These are phyloP conservation scores for Eutrema salsugineum DNA, from an alignment of 441 rosid genomes.

Conservation along the genomic window DNA sequence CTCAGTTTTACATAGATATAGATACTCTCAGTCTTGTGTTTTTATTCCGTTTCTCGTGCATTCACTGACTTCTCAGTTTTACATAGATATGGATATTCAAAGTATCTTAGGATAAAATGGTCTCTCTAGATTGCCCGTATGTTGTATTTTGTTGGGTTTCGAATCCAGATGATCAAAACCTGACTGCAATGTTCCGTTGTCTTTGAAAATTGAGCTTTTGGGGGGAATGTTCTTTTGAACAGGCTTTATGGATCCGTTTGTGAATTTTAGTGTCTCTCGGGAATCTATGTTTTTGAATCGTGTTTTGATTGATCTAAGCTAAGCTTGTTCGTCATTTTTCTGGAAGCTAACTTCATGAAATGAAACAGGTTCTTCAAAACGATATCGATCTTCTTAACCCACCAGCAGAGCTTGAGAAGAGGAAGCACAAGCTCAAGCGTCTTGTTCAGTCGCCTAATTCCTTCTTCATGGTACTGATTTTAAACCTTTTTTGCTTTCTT, in stretches of 20 bases:
- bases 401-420: slow-evolving; percentile 73
- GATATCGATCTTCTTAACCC: slow-evolving; percentile 69
- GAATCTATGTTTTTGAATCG: no score
- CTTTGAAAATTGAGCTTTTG: neutral
- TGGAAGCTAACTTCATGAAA: neutral
- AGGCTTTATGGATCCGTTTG: neutral
- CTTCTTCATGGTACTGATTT: slow-evolving; percentile 54
- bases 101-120: neutral
- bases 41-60: neutral
- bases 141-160: neutral
- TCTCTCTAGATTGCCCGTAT: neutral
- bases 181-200: neutral
- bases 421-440: slow-evolving; percentile 82
- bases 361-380: slow-evolving; percentile 58
- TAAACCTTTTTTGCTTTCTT: neutral
- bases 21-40: neutral
- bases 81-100: neutral
- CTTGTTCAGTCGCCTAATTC: slow-evolving; percentile 71
- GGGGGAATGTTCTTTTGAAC: neutral
- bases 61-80: neutral
- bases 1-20: neutral
- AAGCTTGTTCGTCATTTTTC: neutral
- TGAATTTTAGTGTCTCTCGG: neutral
- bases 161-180: neutral
- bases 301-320: neutral